These are phyloP conservation scores for Albifimbria verrucaria DNA, from an alignment of 2,329 filamentous ascomycete genomes.

Conservation along the genomic window DNA sequence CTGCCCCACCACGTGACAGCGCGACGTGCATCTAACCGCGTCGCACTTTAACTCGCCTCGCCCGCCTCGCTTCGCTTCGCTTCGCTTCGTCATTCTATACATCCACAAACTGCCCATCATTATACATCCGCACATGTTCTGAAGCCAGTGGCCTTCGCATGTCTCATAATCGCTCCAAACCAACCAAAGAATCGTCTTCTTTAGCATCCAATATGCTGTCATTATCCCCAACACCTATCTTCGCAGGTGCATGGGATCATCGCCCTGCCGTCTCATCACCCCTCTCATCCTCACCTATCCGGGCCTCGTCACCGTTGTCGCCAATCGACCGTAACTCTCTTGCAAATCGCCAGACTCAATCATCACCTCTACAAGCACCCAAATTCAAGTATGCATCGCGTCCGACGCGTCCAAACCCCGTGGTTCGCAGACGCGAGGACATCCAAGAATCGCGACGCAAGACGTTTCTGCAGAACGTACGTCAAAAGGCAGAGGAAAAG, in stretches of 20 bases:
- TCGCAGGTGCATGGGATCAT: constrained; percentile 41
- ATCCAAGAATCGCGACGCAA: constrained; percentile 61
- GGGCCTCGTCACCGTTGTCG: constrained; percentile 46
- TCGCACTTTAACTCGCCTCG: constrained; percentile 10
- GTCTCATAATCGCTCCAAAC: constrained; percentile 15
- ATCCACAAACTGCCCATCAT: too few species aligned
- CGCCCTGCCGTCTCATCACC: constrained; percentile 51
- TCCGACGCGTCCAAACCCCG: constrained; percentile 58
- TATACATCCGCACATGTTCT: too few species aligned
- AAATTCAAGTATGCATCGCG: constrained; percentile 52
- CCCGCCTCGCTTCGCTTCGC: constrained; percentile 4
- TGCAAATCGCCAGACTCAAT: constrained; percentile 39
- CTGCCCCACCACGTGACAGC: constrained; percentile 25
- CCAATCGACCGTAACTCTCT: constrained; percentile 39
- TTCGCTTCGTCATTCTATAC: constrained; percentile 5
- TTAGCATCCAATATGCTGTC: constrained; percentile 34
- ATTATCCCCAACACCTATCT: constrained; percentile 39
- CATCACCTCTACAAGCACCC: constrained; percentile 38
- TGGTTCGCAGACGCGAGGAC: constrained; percentile 59
- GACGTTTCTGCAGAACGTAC: constrained; percentile 66
- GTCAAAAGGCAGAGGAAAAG: constrained; percentile 57
- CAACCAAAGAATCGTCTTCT: constrained; percentile 11
- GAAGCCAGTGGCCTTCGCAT: too few species aligned
- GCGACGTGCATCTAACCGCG: constrained; percentile 22
- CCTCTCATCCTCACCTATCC: constrained; percentile 57